These are phyloP conservation scores for Zopfochytrium polystomum DNA, from an alignment of 371 early-diverging fungal species.

Conservation along the genomic window DNA sequence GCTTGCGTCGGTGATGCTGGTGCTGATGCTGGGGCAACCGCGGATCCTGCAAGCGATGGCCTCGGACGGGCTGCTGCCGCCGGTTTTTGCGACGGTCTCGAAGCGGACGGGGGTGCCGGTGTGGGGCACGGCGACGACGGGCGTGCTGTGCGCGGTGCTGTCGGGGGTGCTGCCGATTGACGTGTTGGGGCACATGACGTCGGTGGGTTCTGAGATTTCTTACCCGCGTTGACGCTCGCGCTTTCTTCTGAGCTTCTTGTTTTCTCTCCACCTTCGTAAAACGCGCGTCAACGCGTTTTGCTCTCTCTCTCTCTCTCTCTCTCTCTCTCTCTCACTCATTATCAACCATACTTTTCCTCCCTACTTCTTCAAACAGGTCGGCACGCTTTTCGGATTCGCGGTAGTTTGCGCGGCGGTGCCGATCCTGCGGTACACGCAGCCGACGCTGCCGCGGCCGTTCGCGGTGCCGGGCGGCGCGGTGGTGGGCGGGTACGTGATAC, in stretches of 20 bases:
- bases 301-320: no score
- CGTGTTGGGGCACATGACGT: constrained; percentile 28
- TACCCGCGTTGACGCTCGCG: no score
- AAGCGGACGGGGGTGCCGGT: constrained; percentile 55
- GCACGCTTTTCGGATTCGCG: constrained; percentile 81
- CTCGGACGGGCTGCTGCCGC: constrained; percentile 75
- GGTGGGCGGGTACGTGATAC: constrained; percentile 52
- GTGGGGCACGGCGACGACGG: constrained; percentile 65
- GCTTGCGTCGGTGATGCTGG: constrained; percentile 74
- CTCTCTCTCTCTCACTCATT: constrained; percentile 81
- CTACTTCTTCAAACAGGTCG: no score
- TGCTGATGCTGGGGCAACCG: constrained; percentile 74
- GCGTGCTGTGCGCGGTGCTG: constrained; percentile 63
- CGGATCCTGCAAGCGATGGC: constrained; percentile 89
- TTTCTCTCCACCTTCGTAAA: no score
- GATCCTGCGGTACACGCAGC: constrained; percentile 65
- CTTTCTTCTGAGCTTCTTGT: no score
- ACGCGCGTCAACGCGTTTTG: constrained; percentile 50
- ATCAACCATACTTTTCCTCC: no score
- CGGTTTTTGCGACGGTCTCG: constrained; percentile 64
- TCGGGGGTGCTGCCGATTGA: constrained; percentile 79
- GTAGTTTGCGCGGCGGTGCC: constrained; percentile 64
- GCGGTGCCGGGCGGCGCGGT: constrained; percentile 67
- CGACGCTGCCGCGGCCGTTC: constrained; percentile 74
- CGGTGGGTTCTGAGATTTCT: neutral